These are phyloP conservation scores for Scolecobasidium constrictum DNA, from an alignment of 2,329 filamentous ascomycete genomes.

Conservation along the genomic window DNA sequence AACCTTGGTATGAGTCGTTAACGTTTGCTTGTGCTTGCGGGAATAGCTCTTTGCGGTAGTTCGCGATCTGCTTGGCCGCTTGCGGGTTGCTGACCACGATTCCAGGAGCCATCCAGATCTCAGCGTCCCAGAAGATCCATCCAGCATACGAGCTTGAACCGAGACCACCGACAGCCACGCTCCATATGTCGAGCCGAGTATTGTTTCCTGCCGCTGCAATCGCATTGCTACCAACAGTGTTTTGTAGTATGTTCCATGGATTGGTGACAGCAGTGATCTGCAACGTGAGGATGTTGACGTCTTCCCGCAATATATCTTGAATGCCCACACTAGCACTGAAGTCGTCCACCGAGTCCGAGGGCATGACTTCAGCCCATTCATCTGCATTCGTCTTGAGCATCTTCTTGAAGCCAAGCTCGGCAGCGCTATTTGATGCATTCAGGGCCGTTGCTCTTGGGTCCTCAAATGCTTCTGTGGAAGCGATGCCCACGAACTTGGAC, in stretches of 20 bases:
- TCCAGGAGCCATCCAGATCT: constrained; percentile 59
- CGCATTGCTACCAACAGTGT: constrained; percentile 43
- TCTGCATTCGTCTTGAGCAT: constrained; percentile 45
- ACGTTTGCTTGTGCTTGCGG: constrained; percentile 51
- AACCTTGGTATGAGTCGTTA: constrained; percentile 42
- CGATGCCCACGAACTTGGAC: constrained; percentile 57
- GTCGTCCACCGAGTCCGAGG: constrained; percentile 50
- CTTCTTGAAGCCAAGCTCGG: constrained; percentile 42
- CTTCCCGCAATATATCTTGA: constrained; percentile 44
- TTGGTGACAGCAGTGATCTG: constrained; percentile 45
- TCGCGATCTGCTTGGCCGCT: constrained; percentile 50
- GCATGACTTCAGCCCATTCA: constrained; percentile 53
- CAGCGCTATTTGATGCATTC: constrained; percentile 40
- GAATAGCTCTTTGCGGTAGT: constrained; percentile 50
- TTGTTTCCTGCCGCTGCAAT: constrained; percentile 37
- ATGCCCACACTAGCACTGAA: constrained; percentile 50
- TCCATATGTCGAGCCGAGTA: constrained; percentile 46
- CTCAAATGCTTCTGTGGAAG: constrained; percentile 56
- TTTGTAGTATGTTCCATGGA: constrained; percentile 46
- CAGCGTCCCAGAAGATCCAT: constrained; percentile 55
- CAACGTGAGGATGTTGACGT: constrained; percentile 45
- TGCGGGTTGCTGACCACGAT: constrained; percentile 53
- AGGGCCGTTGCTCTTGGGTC: constrained; percentile 46
- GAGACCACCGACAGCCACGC: constrained; percentile 57
- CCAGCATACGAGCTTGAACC: constrained; percentile 58